Conservation (phyloP, 2,329 filamentous ascomycete genomes). For the Colletotrichum siamense region DNA sequence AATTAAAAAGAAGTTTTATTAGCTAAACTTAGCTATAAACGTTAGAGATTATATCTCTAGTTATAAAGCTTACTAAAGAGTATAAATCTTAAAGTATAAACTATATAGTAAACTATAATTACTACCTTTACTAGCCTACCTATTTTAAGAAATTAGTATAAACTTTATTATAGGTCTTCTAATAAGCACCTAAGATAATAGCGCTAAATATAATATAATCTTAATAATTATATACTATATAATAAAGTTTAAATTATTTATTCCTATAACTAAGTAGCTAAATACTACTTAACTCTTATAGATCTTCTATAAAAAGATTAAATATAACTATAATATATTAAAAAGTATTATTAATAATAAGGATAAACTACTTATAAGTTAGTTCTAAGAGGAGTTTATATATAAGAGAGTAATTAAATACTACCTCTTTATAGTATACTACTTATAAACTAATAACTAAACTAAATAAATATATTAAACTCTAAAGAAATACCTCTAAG, state of each 20-base stretch:
- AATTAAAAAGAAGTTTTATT: not conserved
- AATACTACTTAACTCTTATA: not conserved
- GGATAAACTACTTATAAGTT: not conserved
- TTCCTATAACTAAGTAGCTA: not conserved
- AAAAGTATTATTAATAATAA: not conserved
- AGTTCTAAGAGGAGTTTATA: not conserved
- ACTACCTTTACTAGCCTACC: rapidly evolving
- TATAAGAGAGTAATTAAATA: not conserved
- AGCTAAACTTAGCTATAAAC: not conserved
- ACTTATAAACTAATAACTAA: not conserved
- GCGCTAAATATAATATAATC: not conserved
- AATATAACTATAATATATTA: not conserved
- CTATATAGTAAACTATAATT: not conserved
- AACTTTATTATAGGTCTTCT: not conserved
- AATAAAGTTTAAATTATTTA: not conserved
- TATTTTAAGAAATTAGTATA: not conserved
- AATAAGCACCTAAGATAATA: not conserved
- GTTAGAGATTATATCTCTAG: not conserved
- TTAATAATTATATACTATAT: not conserved
- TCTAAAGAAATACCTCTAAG: not conserved
- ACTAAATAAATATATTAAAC: not conserved
- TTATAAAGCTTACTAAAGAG: not conserved
- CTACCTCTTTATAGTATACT: not conserved
- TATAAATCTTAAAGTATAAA: not conserved
- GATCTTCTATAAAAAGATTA: not conserved